Evolutionary conservation across 768 basidiomycete species (phyloP), one percentile per base, ranked within the genome.

Genomic region (Panellus pusillus): DNA sequence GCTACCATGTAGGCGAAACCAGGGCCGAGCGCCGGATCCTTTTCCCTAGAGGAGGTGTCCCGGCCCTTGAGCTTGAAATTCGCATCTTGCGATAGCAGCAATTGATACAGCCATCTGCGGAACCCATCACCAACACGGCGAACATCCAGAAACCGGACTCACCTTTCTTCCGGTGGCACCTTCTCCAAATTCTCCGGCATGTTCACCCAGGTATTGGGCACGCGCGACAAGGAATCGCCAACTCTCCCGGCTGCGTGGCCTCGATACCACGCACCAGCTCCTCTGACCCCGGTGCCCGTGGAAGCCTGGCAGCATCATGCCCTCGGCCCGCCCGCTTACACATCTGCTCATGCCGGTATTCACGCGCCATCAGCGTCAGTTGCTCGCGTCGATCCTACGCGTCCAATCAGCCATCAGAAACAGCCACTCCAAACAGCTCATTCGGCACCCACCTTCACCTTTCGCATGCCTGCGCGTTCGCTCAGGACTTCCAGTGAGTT

Each of bases 181-280:
- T 46, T 27, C 36, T 57, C 37, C 61, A 61, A 64, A 15, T 54
- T 41, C 18, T 44, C 28, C 8, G 64, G 64, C 2, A 65, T 43
- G 46, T 65, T 65, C 4, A 60, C 38, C 3, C 47, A 44, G 52
- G 56, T 2, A 44, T 44, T 2, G 65, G 64, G 49, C 64, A 65
- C 5, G 58, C 64, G 4, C 58, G 61, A 35, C 64, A 65, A 13
- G 18, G 20, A 6, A 65, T 31, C 1, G 61, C 63, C 9, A 35
- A 14, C 32, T 14, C 32, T 3, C 32, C 32, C 3, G 32, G 32
- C 32, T 35, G 11, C 9, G 32, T 35, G 7, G 32, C 32, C 3
- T 35, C 32, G 14, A 35, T 35, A 14, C 32, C 32, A 3, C 11
- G 14, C 32, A 35, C 11, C 9, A 11, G 14, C 11, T 14, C 14